Evolutionary conservation across 306 rosid species (phyloP).

Genomic region (Vigna nakashimae): DNA sequence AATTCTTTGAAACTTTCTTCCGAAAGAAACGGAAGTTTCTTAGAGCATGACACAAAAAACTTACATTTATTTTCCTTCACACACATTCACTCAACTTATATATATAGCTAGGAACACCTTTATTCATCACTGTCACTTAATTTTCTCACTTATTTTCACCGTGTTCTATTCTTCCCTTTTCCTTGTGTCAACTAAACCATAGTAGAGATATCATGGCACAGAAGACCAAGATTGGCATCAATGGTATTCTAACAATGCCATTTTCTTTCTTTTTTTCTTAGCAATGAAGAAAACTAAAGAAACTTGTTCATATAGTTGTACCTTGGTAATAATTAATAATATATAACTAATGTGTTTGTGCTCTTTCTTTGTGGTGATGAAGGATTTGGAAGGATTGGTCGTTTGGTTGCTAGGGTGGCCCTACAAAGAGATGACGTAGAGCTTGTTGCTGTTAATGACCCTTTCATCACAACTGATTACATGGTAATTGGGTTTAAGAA

Average conservation of each 20-base stretch:
- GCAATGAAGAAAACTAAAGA: too few relatives aligned
- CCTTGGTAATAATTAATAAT: neutral
- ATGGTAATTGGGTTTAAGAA: conserved; percentile 48
- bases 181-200: neutral
- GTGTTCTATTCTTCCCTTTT: neutral
- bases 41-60: neutral
- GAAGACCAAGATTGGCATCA: conserved; percentile 83
- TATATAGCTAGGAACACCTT: neutral
- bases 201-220: conserved; percentile 47
- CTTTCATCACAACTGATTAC: conserved; percentile 62
- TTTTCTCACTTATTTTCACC: neutral
- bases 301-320: neutral
- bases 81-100: neutral
- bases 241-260: conserved; percentile 53
- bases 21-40: neutral
- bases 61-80: neutral
- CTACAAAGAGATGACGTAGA: conserved; percentile 69
- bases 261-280: neutral
- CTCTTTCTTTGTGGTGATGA: conserved; percentile 32
- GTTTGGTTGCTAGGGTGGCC: conserved; percentile 74
- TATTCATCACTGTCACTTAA: neutral
- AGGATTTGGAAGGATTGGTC: conserved; percentile 79
- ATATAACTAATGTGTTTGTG: neutral
- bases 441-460: conserved; percentile 73
- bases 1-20: conserved; percentile 29